Conservation (phyloP, 1,284 basidiomycete species). For the Anthracocystis walkeri region DNA sequence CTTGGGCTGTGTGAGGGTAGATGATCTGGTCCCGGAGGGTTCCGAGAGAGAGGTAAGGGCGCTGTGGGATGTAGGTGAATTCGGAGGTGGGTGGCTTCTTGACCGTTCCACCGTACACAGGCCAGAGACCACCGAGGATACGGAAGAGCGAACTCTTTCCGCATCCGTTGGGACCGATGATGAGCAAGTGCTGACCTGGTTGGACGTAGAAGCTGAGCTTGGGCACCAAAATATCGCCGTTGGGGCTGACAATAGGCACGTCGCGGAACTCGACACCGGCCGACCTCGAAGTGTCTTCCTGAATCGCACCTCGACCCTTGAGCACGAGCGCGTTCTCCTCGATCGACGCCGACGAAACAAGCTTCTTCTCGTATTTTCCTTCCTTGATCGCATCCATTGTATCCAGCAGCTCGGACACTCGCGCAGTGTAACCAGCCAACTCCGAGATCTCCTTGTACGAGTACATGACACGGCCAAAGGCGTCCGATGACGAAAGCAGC, state of each 20-base stretch:
- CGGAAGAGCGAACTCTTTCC: conserved; percentile 78
- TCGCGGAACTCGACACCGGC: conserved; percentile 86
- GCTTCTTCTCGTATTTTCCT: conserved; percentile 90
- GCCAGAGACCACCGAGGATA: conserved; percentile 96
- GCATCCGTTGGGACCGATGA: conserved; percentile 77
- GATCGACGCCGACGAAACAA: conserved; percentile 76
- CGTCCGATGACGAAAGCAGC: conserved; percentile 77
- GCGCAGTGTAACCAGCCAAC: conserved; percentile 92
- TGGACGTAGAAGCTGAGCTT: conserved; percentile 87
- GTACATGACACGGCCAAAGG: conserved; percentile 82
- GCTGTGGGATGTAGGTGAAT: conserved; percentile 95
- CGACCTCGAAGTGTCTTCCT: conserved; percentile 33
- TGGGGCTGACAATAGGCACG: conserved; percentile 95
- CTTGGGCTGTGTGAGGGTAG: conserved; percentile 80
- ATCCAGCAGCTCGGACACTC: conserved; percentile 88
- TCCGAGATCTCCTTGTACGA: conserved; percentile 93
- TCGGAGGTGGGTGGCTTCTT: conserved; percentile 88
- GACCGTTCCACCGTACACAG: conserved; percentile 93
- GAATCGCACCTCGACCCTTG: conserved; percentile 80
- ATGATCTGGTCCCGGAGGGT: conserved; percentile 90
- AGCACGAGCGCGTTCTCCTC: conserved; percentile 86
- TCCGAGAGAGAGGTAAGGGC: conserved; percentile 91
- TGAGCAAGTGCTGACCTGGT: conserved; percentile 78
- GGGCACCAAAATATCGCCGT: conserved; percentile 87
- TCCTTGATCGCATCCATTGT: conserved; percentile 88